Evolutionary conservation across 805 yeast genomes (phyloP).

Genomic region (Hanseniaspora meyeri): DNA sequence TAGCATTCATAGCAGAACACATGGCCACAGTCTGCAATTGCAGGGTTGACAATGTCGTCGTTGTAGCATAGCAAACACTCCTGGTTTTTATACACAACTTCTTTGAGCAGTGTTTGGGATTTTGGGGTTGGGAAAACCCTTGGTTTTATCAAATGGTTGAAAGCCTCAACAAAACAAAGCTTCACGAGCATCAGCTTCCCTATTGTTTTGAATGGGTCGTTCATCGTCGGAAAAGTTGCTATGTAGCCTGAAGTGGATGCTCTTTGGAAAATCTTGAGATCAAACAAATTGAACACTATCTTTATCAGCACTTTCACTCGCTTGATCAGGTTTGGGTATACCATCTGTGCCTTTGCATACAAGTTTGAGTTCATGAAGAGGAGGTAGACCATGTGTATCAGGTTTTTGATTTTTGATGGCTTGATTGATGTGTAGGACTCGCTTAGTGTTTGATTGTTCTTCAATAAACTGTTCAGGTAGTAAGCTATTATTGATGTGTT

Average conservation of each 20-base stretch:
- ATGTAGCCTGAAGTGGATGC: background rate
- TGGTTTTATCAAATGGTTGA: background rate
- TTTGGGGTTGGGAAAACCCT: background rate
- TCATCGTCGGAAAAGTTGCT: background rate
- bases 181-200: conserved; percentile 1
- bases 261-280: background rate
- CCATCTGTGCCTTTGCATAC: background rate
- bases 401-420: background rate
- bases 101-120: background rate
- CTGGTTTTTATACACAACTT: background rate
- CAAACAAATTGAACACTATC: background rate
- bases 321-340: background rate
- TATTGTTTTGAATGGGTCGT: background rate
- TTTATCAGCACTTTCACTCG: background rate
- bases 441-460: background rate
- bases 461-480: background rate
- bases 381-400: background rate
- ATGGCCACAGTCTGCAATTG: conserved; percentile 86
- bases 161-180: background rate
- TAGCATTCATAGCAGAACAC: conserved; percentile 87
- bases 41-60: conserved; percentile 58
- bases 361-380: background rate
- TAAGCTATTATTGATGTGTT: background rate
- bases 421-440: background rate
- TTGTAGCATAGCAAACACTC: conserved; percentile 73